Evolutionary conservation across 2,329 filamentous ascomycete genomes (phyloP).

Genomic region (Aspergillus pseudotamarii): DNA sequence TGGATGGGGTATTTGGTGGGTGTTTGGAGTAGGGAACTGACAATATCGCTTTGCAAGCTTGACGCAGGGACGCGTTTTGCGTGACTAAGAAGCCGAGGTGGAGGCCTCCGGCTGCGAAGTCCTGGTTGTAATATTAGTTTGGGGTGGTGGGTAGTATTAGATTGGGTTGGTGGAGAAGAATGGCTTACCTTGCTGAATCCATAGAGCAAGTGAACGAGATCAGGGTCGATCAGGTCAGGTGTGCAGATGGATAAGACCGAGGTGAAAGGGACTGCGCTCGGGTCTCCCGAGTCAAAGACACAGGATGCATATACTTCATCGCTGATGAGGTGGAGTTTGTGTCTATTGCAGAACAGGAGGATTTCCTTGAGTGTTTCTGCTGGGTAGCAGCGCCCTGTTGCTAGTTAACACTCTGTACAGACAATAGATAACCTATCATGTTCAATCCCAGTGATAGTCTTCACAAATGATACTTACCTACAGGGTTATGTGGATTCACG

Average conservation of each 20-base stretch:
- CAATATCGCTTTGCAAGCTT: slow-evolving; percentile 31
- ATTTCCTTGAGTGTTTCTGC: slow-evolving; percentile 45
- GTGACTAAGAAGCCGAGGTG: slow-evolving; percentile 33
- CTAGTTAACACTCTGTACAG: slow-evolving; percentile 12
- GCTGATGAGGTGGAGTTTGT: slow-evolving; percentile 56
- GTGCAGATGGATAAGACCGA: slow-evolving; percentile 51
- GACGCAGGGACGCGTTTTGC: slow-evolving; percentile 27
- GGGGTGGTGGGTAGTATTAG: slow-evolving; percentile 32
- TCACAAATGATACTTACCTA: slow-evolving; percentile 28
- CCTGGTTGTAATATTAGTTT: slow-evolving; percentile 18
- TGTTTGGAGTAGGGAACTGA: slow-evolving; percentile 9
- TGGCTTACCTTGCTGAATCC: slow-evolving; percentile 41
- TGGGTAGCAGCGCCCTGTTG: slow-evolving; percentile 48
- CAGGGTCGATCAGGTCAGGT: slow-evolving; percentile 48
- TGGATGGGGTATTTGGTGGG: neutral
- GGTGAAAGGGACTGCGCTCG: slow-evolving; percentile 42
- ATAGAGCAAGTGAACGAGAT: slow-evolving; percentile 54
- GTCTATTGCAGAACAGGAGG: slow-evolving; percentile 53
- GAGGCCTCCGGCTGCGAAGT: slow-evolving; percentile 35
- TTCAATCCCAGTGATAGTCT: neutral
- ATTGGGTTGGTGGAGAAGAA: slow-evolving; percentile 24
- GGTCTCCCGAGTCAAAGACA: slow-evolving; percentile 47
- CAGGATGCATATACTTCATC: slow-evolving; percentile 62
- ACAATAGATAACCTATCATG: neutral
- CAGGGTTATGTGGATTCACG: slow-evolving; percentile 50